A percentile compares a stretch with the other conserved stretches of the same genome.
Conservation (phyloP, 2,329 filamentous ascomycete species). For the Fusarium armeniacum region DNA sequence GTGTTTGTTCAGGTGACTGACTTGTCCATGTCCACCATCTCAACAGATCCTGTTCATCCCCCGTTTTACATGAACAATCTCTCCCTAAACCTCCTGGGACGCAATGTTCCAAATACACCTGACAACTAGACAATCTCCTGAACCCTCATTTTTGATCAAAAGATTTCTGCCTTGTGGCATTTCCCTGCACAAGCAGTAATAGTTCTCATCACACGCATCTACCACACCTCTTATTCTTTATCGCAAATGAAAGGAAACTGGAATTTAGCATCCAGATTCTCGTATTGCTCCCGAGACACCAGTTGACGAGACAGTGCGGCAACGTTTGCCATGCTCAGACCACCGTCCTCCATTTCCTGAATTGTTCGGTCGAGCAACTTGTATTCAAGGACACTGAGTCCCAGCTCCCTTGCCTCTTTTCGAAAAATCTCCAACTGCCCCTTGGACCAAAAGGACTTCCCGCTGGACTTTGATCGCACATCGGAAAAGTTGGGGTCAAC, state of each 20-base stretch:
- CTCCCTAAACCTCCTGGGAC: not conserved
- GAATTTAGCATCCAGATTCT: rapidly evolving
- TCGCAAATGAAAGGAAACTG: rapidly evolving
- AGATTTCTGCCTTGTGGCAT: not conserved
- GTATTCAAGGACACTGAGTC: not conserved
- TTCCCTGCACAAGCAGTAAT: not conserved
- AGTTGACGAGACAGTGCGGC: not conserved
- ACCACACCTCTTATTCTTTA: not conserved
- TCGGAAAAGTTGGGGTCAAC: not conserved
- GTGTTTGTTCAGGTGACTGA: not conserved
- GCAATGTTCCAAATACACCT: not conserved
- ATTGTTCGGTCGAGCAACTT: not conserved
- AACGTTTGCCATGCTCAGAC: not conserved
- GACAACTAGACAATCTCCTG: not conserved
- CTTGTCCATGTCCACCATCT: not conserved
- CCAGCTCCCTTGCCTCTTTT: not conserved
- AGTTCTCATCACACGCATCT: not conserved
- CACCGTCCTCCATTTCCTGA: not conserved
- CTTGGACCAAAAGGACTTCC: not conserved
- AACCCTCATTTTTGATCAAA: not conserved
- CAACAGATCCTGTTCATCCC: not conserved
- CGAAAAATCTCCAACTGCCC: not conserved
- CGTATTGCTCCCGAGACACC: rapidly evolving
- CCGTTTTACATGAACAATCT: no score
- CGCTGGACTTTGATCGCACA: not conserved